Conservation (phyloP, 192 early-diverging fungal species). For the Entomortierella chlamydospora region DNA sequence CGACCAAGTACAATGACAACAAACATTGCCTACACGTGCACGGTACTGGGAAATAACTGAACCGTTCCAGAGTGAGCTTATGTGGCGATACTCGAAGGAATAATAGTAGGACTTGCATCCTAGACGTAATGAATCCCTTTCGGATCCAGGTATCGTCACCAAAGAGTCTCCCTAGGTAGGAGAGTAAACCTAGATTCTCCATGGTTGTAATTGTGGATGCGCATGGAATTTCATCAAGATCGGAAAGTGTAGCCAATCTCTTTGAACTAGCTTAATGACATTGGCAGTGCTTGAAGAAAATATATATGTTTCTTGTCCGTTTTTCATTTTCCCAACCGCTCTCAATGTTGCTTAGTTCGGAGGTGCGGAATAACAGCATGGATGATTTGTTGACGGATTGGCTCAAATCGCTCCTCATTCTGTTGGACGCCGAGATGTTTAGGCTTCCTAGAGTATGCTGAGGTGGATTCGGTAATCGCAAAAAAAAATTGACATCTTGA, state of each 20-base stretch:
- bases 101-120: conserved; percentile 23
- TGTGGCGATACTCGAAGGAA: conserved; percentile 17
- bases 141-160: background rate
- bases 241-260: conserved; percentile 14
- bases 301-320: conserved; percentile 3
- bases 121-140: conserved; percentile 4
- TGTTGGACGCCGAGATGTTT: background rate
- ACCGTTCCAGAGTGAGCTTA: background rate
- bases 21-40: background rate
- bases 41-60: conserved; percentile 10
- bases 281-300: too few relatives aligned
- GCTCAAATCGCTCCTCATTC: conserved; percentile 7
- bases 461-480: conserved; percentile 16
- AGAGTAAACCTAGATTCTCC: background rate
- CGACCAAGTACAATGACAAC: conserved; percentile 19
- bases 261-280: background rate
- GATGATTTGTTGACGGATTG: conserved; percentile 7
- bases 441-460: conserved; percentile 11
- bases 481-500: conserved; percentile 4
- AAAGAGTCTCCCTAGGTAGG: background rate
- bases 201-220: conserved; percentile 5
- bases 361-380: background rate
- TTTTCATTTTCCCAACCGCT: background rate
- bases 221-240: conserved; percentile 19
- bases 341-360: background rate